phyloP scores from a whole-genome alignment of 768 basidiomycete genomes.

The Lactarius deliciosus region DNA sequence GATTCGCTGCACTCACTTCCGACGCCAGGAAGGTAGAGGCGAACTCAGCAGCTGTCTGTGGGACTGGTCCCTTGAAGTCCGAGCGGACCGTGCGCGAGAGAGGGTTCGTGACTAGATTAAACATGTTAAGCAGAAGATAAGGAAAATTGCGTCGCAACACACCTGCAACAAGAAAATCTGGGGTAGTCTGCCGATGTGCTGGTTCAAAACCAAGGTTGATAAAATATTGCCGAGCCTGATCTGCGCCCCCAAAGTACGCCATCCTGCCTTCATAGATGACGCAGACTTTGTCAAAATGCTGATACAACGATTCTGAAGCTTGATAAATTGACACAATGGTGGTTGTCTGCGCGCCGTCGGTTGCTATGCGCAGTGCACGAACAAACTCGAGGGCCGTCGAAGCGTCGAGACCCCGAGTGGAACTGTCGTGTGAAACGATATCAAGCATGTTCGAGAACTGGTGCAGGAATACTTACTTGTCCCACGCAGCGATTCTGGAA shows the following conservation, averaged over 20 bases:
- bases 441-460: not conserved
- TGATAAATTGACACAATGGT: conserved; percentile 87
- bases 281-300: conserved; percentile 77
- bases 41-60: conserved; percentile 59
- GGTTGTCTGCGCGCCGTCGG: conserved; percentile 45
- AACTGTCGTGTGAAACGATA: conserved; percentile 35
- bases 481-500: conserved; percentile 68
- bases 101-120: conserved; percentile 53
- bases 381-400: conserved; percentile 61
- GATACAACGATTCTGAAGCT: conserved; percentile 66
- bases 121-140: not conserved
- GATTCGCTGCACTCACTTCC: conserved; percentile 42
- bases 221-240: conserved; percentile 69
- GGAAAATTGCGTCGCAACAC: conserved; percentile 7
- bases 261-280: conserved; percentile 72
- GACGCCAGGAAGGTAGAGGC: conserved; percentile 41
- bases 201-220: conserved; percentile 62
- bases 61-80: conserved; percentile 42
- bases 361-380: conserved; percentile 55
- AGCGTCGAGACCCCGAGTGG: conserved; percentile 51
- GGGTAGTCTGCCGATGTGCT: conserved; percentile 54
- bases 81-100: conserved; percentile 51
- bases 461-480: conserved; percentile 50
- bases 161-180: conserved; percentile 57
- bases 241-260: conserved; percentile 71